These are phyloP conservation scores for Mycena metata DNA, from an alignment of 768 basidiomycete genomes.

Conservation along the genomic window DNA sequence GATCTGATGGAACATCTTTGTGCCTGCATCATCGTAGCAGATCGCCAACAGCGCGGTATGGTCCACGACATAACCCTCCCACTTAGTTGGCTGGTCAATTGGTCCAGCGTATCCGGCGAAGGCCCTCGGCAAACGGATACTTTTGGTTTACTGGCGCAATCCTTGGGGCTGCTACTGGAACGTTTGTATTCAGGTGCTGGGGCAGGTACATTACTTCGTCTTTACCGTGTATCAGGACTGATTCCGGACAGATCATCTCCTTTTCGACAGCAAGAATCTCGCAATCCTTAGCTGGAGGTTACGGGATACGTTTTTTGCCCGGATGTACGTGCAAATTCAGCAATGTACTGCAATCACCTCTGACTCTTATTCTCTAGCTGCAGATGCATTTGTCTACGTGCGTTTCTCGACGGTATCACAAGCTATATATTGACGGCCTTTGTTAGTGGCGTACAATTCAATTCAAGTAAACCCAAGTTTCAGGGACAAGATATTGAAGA, in stretches of 20 bases:
- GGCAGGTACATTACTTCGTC: conserved; percentile 40
- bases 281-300: conserved; percentile 36
- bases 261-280: conserved; percentile 45
- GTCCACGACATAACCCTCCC: conserved; percentile 68
- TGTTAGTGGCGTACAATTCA: conserved; percentile 53
- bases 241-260: conserved; percentile 43
- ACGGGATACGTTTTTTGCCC: conserved; percentile 58
- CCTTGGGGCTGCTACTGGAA: conserved; percentile 44
- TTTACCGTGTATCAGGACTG: not conserved
- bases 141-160: conserved; percentile 33
- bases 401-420: conserved; percentile 36
- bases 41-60: conserved; percentile 39
- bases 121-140: conserved; percentile 27
- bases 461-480: not conserved
- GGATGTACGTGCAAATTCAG: conserved; percentile 56
- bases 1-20: conserved; percentile 65
- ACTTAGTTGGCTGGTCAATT: conserved; percentile 61
- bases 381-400: conserved; percentile 62
- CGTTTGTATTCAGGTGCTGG: conserved; percentile 46
- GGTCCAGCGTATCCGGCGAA: conserved; percentile 35
- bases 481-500: conserved; percentile 16
- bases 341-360: not conserved
- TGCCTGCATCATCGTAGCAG: conserved; percentile 54
- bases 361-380: conserved; percentile 52
- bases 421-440: not conserved